Evolutionary conservation across 2,329 filamentous ascomycete genomes (phyloP).

Genomic region (Alternaria angustiovoidea): DNA sequence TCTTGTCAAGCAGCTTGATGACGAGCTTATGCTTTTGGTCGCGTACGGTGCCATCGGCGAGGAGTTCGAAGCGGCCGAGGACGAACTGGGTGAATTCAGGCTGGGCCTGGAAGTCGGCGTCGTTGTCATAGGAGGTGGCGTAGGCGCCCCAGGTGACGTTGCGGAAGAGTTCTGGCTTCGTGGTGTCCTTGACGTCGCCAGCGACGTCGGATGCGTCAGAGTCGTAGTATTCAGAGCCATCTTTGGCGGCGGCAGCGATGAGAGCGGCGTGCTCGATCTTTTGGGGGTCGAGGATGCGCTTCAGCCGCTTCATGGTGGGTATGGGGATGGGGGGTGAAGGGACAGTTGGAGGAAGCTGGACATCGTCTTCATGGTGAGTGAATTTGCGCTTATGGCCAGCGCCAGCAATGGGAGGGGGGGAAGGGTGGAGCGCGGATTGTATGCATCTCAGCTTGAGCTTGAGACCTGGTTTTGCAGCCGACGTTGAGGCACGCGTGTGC

Average conservation of each 20-base stretch:
- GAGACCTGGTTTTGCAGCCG: conserved; percentile 2
- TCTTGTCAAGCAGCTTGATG: conserved; percentile 33
- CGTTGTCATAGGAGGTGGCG: conserved; percentile 21
- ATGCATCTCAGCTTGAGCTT: conserved; percentile 24
- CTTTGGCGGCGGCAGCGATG: conserved; percentile 29
- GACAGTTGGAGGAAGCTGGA: not conserved
- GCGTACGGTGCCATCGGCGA: conserved; percentile 26
- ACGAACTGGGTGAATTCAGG: conserved; percentile 38
- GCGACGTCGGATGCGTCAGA: conserved; percentile 30
- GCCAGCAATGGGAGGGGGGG: not conserved
- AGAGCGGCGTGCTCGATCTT: conserved; percentile 29
- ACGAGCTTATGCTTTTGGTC: conserved; percentile 43
- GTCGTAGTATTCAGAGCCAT: conserved; percentile 37
- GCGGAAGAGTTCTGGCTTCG: conserved; percentile 33
- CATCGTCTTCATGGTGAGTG: not conserved
- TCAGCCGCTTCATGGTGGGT: conserved; percentile 28
- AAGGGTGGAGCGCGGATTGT: conserved; percentile 10
- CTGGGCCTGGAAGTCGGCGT: conserved; percentile 21
- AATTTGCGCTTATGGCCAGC: conserved; percentile 7
- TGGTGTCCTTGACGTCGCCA: conserved; percentile 25
- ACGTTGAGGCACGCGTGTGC: not conserved
- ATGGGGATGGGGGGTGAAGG: not conserved
- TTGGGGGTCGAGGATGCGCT: conserved; percentile 30
- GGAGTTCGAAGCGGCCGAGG: conserved; percentile 38
- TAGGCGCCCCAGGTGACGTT: conserved; percentile 37